Conservation (phyloP, 2,329 filamentous ascomycete genomes). For the Colletotrichum tofieldiae region DNA sequence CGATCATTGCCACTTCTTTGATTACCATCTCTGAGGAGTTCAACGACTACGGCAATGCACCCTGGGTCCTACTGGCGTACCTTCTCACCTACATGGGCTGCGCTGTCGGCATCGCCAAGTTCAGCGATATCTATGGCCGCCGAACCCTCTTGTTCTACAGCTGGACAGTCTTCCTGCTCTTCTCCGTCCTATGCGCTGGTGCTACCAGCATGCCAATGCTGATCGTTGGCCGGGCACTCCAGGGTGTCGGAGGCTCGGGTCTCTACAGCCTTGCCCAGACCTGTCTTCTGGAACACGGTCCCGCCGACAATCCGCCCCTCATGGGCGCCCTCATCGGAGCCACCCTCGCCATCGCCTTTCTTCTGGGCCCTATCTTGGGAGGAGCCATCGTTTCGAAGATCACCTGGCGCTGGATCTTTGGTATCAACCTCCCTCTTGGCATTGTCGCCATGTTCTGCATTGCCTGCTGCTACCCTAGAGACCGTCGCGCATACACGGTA, state of each 20-base stretch:
- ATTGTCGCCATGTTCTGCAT: slow-evolving; percentile 63
- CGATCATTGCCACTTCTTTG: slow-evolving; percentile 71
- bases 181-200: slow-evolving; percentile 69
- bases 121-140: slow-evolving; percentile 73
- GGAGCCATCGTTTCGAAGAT: slow-evolving; percentile 68
- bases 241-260: slow-evolving; percentile 74
- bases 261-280: slow-evolving; percentile 74
- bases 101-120: slow-evolving; percentile 70
- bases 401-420: slow-evolving; percentile 74
- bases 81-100: slow-evolving; percentile 73
- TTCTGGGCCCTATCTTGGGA: slow-evolving; percentile 72
- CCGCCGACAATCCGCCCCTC: slow-evolving; percentile 65
- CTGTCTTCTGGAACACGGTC: slow-evolving; percentile 70
- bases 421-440: slow-evolving; percentile 72
- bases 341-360: slow-evolving; percentile 70
- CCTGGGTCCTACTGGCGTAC: slow-evolving; percentile 71
- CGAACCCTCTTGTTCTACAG: slow-evolving; percentile 64
- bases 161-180: slow-evolving; percentile 70
- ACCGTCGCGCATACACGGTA: slow-evolving; percentile 51
- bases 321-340: slow-evolving; percentile 70
- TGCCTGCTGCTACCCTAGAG: slow-evolving; percentile 62
- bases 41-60: slow-evolving; percentile 65
- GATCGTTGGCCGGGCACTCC: slow-evolving; percentile 71
- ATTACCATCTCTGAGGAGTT: slow-evolving; percentile 70
- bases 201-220: slow-evolving; percentile 66